Evolutionary conservation across 2,329 filamentous ascomycete species (phyloP).

Genomic region (Paecilomyces dactylethromorphus): DNA sequence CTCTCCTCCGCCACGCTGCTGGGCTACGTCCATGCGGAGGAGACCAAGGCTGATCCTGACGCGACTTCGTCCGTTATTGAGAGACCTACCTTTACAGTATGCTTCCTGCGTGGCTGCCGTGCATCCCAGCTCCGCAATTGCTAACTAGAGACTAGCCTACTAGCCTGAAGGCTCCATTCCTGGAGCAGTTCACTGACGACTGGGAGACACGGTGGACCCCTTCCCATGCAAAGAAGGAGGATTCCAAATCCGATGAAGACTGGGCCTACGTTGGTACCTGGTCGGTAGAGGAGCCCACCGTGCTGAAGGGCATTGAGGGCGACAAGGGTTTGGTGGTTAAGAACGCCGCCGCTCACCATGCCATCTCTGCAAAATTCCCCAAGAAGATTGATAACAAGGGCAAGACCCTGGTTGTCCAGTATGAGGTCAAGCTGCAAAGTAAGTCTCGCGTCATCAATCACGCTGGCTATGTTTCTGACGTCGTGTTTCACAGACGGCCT

Average conservation of each 20-base stretch:
- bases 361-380: constrained; percentile 97
- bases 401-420: constrained; percentile 95
- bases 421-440: constrained; percentile 99
- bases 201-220: constrained; percentile 93
- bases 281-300: constrained; percentile 87
- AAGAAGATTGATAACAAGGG: constrained; percentile 96
- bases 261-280: constrained; percentile 98
- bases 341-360: constrained; percentile 95
- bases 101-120: constrained; percentile 32
- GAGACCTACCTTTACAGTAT: constrained; percentile 81
- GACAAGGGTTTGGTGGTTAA: constrained; percentile 98
- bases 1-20: constrained; percentile 65
- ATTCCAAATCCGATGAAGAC: constrained; percentile 71
- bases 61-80: constrained; percentile 55
- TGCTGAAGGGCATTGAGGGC: constrained; percentile 86
- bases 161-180: constrained; percentile 81
- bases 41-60: constrained; percentile 51
- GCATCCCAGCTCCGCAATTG: constrained; percentile 3
- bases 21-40: constrained; percentile 60
- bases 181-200: constrained; percentile 97
- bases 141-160: constrained; percentile 60
- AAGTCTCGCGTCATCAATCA: constrained; percentile 36
- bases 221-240: constrained; percentile 95
- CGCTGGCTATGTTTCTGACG: constrained; percentile 23
- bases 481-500: constrained; percentile 59